These are phyloP conservation scores for Neohortaea acidophila DNA, from an alignment of 495 filamentous ascomycete genomes.

Conservation along the genomic window DNA sequence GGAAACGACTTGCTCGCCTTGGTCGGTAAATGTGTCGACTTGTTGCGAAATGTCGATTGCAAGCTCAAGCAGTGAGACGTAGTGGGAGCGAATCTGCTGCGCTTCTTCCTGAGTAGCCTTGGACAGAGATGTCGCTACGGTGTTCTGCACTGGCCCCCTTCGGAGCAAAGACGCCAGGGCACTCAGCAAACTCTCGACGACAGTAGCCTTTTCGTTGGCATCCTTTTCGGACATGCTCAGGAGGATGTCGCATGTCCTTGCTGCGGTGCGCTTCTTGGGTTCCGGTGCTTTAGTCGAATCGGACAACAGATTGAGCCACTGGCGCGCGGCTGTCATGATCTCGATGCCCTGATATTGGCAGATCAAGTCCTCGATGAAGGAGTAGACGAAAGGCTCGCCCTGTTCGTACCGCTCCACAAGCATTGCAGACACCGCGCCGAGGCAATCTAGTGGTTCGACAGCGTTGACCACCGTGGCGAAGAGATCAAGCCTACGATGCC, in stretches of 20 bases:
- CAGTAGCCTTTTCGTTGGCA: no score
- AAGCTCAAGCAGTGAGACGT: slow-evolving; percentile 41
- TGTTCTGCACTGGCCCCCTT: no score
- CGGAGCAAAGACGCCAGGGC: no score
- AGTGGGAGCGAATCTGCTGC: slow-evolving; percentile 14
- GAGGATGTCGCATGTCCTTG: no score
- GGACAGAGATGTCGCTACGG: no score
- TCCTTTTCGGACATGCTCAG: slow-evolving; percentile 50
- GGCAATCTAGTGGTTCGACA: slow-evolving; percentile 66
- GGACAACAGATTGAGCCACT: slow-evolving; percentile 55
- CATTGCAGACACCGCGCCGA: slow-evolving; percentile 57
- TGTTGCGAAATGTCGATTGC: slow-evolving; percentile 14
- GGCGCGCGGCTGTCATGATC: slow-evolving; percentile 37
- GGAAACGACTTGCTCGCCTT: no score
- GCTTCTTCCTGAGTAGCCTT: no score
- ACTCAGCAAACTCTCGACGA: no score
- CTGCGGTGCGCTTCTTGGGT: no score
- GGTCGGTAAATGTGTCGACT: no score
- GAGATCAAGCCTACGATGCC: slow-evolving; percentile 61
- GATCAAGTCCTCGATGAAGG: slow-evolving; percentile 41
- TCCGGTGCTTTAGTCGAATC: no score
- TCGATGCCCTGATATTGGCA: slow-evolving; percentile 16
- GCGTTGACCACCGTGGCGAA: slow-evolving; percentile 71
- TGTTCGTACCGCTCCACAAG: slow-evolving; percentile 51
- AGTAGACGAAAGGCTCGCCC: no score